Base-by-base conservation (phyloP, 192 early-diverging fungal genomes). In the Rhizophagus prolifer region DNA sequence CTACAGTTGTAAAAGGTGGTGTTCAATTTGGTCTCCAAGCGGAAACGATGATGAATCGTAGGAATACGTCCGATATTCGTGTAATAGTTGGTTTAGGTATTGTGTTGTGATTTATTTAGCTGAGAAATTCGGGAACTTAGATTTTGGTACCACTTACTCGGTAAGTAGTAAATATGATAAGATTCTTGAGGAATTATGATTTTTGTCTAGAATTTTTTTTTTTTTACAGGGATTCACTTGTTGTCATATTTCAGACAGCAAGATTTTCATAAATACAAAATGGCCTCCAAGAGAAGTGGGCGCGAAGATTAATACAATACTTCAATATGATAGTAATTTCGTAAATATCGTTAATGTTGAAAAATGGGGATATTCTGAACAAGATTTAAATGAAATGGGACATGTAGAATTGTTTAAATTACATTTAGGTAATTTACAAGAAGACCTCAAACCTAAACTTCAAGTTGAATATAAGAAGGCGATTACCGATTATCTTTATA, bases 141-240 rank as follows among this genome's bases (percentile, higher is more conserved):
- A 67, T 67, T 67, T 67, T 38, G 65, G 65, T 9, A 67, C 65
- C 5, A 67, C 65, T 3, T 67, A 36, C 2, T 67, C 65, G 16
- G 65, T 67, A 67, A 67, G 28, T 36, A 21, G 4, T 21, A 54
- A 54, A 44, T 44, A 38, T 38, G 46, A 13, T 14, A 34, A 12
- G 9, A 50, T 16, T 14, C 46, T 50, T 16, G 47, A 0, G 7
- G 36, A 38, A 8, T 34, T 34, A 34, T 34, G 31, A 34, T 34
- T 34, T 31, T 34, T 38, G 14, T 2, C 47, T 14, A 50, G 0
- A 13, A 50, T 54, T 54, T 54, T 21, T 26, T 26, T 14, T 28
- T 54, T 19, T 54, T 12, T 44, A 2, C 41, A 54, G 50, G 50
- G 50, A 54, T 54, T 54, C 50, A 7, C 50, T 54, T 54, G 19